Conservation (phyloP, 805 yeast species). For the Cyberlindnera euphorbiiphila region DNA sequence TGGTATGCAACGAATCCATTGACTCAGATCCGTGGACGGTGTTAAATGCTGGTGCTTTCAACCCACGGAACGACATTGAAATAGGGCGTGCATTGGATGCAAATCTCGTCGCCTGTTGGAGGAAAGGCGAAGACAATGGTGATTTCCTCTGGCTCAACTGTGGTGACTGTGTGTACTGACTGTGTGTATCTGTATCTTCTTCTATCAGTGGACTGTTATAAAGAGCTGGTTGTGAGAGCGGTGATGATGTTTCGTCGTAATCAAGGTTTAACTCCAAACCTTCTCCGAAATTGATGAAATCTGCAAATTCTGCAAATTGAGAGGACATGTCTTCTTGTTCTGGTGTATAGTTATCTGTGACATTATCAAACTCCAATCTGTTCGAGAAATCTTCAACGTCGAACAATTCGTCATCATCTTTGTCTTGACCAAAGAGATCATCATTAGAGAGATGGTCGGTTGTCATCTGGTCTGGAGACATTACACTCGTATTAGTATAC, state of each 20-base stretch:
- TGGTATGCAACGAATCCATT: constrained; percentile 24
- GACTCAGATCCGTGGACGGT: constrained; percentile 25
- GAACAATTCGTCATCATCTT: constrained; percentile 24
- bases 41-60: constrained; percentile 55
- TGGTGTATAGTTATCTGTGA: constrained; percentile 8
- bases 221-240: constrained; percentile 20
- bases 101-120: constrained; percentile 20
- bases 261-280: constrained; percentile 35
- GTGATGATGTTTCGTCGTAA: constrained; percentile 12
- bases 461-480: constrained; percentile 34
- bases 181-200: constrained; percentile 1
- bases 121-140: constrained; percentile 23
- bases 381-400: constrained; percentile 27
- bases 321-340: constrained; percentile 28
- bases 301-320: constrained; percentile 43
- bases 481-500: constrained; percentile 11
- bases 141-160: constrained; percentile 7
- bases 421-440: constrained; percentile 5
- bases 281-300: constrained; percentile 43
- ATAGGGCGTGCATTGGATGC: constrained; percentile 31
- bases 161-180: constrained; percentile 9
- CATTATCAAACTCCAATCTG: constrained; percentile 19
- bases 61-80: constrained; percentile 56
- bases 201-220: constrained; percentile 4
- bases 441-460: constrained; percentile 17